Evolutionary conservation across 2,329 filamentous ascomycete species (phyloP).

Genomic region (Lachnellula subtilissima): DNA sequence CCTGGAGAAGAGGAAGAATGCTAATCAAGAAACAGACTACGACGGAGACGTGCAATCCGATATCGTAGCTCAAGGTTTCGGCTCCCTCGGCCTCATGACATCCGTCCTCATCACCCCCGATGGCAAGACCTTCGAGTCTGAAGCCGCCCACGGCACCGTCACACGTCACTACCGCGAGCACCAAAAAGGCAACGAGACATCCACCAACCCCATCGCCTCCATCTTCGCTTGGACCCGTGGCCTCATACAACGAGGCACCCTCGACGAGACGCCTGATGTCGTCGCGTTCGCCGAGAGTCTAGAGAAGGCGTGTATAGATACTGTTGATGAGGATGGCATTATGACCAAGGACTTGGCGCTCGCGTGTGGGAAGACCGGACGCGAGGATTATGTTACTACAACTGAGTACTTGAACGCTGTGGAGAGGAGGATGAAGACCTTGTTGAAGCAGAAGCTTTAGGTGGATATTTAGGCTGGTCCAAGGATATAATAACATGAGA

Average conservation of each 20-base stretch:
- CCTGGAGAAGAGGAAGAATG: neutral
- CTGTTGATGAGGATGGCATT: conserved; percentile 87
- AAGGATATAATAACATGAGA: neutral
- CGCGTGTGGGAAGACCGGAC: conserved; percentile 80
- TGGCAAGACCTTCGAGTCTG: conserved; percentile 94
- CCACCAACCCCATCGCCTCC: conserved; percentile 96
- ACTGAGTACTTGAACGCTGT: conserved; percentile 88
- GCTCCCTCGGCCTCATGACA: conserved; percentile 97
- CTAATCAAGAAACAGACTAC: conserved; percentile 63
- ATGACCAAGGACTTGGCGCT: conserved; percentile 99
- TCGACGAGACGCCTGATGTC: conserved; percentile 89
- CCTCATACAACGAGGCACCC: conserved; percentile 84
- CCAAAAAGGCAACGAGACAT: conserved; percentile 96
- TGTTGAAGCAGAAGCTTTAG: conserved; percentile 72
- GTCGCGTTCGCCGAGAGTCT: conserved; percentile 86
- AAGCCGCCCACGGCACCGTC: conserved; percentile 96
- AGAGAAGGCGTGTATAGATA: conserved; percentile 90
- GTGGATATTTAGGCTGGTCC: neutral
- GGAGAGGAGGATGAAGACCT: conserved; percentile 79
- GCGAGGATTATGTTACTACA: conserved; percentile 85
- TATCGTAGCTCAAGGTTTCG: conserved; percentile 96
- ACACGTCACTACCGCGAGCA: conserved; percentile 98
- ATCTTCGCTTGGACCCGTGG: conserved; percentile 99
- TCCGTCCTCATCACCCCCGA: conserved; percentile 95
- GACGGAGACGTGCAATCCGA: conserved; percentile 99